Evolutionary conservation across 495 filamentous ascomycete species (phyloP).

Genomic region (Aspergillus leporis): DNA sequence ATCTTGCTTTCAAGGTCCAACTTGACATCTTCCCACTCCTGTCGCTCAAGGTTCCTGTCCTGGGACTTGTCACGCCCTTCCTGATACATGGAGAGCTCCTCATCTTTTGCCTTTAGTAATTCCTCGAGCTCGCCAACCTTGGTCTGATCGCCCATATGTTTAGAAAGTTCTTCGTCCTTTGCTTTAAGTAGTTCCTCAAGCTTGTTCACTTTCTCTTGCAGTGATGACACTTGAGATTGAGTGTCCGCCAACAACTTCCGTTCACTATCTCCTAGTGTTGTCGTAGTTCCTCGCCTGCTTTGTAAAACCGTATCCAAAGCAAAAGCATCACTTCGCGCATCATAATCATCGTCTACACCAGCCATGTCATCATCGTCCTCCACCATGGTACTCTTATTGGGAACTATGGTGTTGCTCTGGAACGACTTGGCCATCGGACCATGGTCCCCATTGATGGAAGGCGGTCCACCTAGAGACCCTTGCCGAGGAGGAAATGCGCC

Average conservation of each 20-base stretch:
- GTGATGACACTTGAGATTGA: conserved; percentile 69
- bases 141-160: conserved; percentile 43
- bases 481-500: conserved; percentile 43
- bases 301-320: conserved; percentile 52
- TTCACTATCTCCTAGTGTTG: conserved; percentile 59
- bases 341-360: conserved; percentile 59
- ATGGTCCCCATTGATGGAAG: conserved; percentile 40
- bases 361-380: conserved; percentile 86
- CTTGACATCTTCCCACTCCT: conserved; percentile 75
- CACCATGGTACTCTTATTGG: conserved; percentile 97
- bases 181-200: conserved; percentile 62
- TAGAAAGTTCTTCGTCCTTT: conserved; percentile 58
- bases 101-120: conserved; percentile 51
- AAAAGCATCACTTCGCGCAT: conserved; percentile 66
- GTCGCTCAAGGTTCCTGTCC: conserved; percentile 49
- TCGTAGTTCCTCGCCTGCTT: conserved; percentile 58
- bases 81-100: conserved; percentile 42
- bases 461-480: conserved; percentile 49
- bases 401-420: conserved; percentile 93
- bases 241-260: conserved; percentile 74
- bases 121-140: conserved; percentile 62
- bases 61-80: conserved; percentile 45
- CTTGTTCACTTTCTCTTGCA: conserved; percentile 71
- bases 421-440: conserved; percentile 82
- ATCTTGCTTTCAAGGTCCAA: conserved; percentile 76